A percentile compares a stretch with the other conserved stretches of the same genome.
phyloP scores from a whole-genome alignment of 805 yeast genomes.

The Saturnispora serradocipensis region DNA sequence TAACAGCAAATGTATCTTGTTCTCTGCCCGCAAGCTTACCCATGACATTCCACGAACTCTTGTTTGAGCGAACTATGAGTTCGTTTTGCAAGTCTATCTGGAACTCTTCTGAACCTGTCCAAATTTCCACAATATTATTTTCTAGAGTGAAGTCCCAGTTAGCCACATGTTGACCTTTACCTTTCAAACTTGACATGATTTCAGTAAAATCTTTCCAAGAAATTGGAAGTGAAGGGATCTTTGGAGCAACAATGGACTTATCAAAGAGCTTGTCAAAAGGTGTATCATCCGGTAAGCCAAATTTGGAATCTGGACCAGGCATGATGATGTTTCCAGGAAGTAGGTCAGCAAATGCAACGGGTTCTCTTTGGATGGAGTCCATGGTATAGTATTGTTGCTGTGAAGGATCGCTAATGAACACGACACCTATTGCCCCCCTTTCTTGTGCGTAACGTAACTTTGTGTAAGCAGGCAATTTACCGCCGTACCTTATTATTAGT shows the following conservation, averaged over 20 bases:
- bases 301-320: constrained; percentile 56
- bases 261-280: constrained; percentile 33
- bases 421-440: constrained; percentile 51
- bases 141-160: constrained; percentile 29
- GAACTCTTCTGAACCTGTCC: constrained; percentile 34
- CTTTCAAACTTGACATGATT: constrained; percentile 31
- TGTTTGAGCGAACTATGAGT: constrained; percentile 42
- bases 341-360: constrained; percentile 47
- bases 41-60: constrained; percentile 68
- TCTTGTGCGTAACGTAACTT: constrained; percentile 48
- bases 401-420: constrained; percentile 49
- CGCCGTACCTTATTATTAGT: constrained; percentile 52
- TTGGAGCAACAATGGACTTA: constrained; percentile 47
- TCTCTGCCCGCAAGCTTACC: constrained; percentile 77
- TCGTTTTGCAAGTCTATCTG: constrained; percentile 25
- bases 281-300: constrained; percentile 28
- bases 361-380: constrained; percentile 42
- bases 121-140: constrained; percentile 27
- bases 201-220: constrained; percentile 60
- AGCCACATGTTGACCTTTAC: constrained; percentile 30
- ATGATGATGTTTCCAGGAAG: constrained; percentile 72
- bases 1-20: constrained; percentile 59
- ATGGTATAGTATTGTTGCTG: constrained; percentile 25
- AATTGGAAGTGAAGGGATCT: constrained; percentile 69
- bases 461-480: constrained; percentile 36